These are phyloP conservation scores for Sporothrix protearum DNA, from an alignment of 2,329 filamentous ascomycete species.

Conservation along the genomic window DNA sequence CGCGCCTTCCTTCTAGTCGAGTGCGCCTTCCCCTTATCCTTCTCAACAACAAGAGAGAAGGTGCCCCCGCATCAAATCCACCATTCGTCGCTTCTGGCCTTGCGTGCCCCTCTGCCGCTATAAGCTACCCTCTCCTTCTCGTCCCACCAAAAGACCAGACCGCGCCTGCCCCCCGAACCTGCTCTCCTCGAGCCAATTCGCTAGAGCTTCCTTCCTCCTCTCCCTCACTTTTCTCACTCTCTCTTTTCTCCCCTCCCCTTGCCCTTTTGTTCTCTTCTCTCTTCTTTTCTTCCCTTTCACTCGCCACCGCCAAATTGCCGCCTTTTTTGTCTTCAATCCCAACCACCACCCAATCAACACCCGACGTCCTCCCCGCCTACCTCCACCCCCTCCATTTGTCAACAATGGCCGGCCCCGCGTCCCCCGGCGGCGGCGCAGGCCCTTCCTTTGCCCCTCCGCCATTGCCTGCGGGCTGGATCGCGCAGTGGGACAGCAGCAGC, in stretches of 20 bases:
- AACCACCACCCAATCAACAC: not conserved
- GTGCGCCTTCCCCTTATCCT: not conserved
- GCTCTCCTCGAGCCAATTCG: constrained; percentile 11
- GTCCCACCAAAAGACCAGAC: not conserved
- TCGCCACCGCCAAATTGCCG: not conserved
- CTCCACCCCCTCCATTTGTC: not conserved
- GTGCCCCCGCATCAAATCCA: constrained; percentile 4
- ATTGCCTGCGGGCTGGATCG: constrained; percentile 64
- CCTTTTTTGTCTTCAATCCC: not conserved
- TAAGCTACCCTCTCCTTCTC: not conserved
- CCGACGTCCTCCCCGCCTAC: not conserved
- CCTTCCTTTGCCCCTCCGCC: constrained; percentile 58
- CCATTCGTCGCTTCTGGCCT: not conserved
- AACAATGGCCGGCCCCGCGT: constrained; percentile 55
- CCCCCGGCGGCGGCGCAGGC: constrained; percentile 56
- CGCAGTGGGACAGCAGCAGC: constrained; percentile 63
- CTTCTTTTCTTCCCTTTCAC: not conserved
- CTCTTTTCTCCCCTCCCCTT: not conserved
- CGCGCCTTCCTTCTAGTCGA: not conserved
- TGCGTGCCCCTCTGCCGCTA: constrained; percentile 12
- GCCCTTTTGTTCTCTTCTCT: not conserved
- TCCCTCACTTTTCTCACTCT: not conserved
- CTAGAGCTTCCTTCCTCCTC: constrained; percentile 1
- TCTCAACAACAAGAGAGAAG: not conserved
- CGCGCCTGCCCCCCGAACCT: not conserved